Evolutionary conservation across 176 grass and related monocot species (phyloP), one percentile per base, ranked within the genome.

Genomic region (Carex cristatella): DNA sequence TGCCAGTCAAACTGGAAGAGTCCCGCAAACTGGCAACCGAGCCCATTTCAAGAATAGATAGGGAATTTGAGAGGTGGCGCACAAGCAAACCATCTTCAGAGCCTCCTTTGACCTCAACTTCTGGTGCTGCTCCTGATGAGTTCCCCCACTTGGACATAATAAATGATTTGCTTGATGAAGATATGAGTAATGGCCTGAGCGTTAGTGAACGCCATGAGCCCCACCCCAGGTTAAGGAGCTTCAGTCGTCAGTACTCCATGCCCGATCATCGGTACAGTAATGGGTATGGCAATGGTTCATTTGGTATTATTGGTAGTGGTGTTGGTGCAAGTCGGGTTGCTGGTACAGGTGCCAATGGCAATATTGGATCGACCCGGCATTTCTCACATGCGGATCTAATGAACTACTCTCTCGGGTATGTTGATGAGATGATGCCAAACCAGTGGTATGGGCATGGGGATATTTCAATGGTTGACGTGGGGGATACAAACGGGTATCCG

Each of bases 101-200:
- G 85, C 87, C 91, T 88, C 84, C 88, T 86, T 56, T 88, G 91
- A 13, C 91, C 75, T 81, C 90, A 89, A 81, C 84, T 88, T 28
- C 95, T 91, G 89, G 92, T 83, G 14, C 67, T 80, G 87, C 94
- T 0, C 55, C 76, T 31, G 96, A 99, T 12, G 96, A 99, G 79
- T 99, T 99, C 49, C 96, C 96, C 2, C 96, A 99, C 91, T 87
- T 99, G n/a, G 96, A 95, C 82, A 99, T 99, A 74, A 99, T 99
- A 76, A 99, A 99, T 4, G 93, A 95, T 56, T 87, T 99, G 87
- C 88, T 99, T 60, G 88, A 99, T 31, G 96, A 99, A 35, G 96
- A 94, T 69, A 89, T 94, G 30, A 83, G 81, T 1, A 23, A 53
- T 56, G 14, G 81, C 4, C 19, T 16, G 14, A 88, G 92, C 66